Evolutionary conservation across 352 stramenopile species (phyloP).

Genomic region (Phytophthora citrophthora): DNA sequence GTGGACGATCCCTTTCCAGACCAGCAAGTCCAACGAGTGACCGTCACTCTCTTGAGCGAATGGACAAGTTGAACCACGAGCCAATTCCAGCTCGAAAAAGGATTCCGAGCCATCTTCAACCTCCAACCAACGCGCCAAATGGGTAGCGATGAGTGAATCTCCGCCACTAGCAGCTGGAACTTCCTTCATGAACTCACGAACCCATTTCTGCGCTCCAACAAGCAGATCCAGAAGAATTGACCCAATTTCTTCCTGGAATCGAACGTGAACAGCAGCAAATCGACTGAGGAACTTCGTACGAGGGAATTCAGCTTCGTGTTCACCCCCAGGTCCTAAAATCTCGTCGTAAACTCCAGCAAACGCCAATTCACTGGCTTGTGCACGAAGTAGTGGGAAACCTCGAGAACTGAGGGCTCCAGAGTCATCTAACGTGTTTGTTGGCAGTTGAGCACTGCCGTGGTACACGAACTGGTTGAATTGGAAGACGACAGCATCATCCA

Average conservation of each 20-base stretch:
- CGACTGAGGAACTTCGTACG: slow-evolving; percentile 29
- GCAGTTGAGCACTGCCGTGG: slow-evolving; percentile 38
- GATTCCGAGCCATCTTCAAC: slow-evolving; percentile 51
- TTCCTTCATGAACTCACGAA: slow-evolving; percentile 56
- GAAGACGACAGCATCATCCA: slow-evolving; percentile 56
- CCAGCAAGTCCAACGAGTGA: slow-evolving; percentile 45
- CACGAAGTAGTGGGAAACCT: slow-evolving; percentile 52
- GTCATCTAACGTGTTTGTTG: slow-evolving; percentile 42
- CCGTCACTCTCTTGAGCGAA: slow-evolving; percentile 22
- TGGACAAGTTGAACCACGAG: slow-evolving; percentile 17
- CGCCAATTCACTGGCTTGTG: slow-evolving; percentile 46
- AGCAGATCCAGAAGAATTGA: slow-evolving; percentile 47
- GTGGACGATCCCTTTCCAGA: slow-evolving; percentile 72
- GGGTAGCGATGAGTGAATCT: slow-evolving; percentile 19
- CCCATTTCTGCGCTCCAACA: slow-evolving; percentile 60
- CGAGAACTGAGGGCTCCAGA: slow-evolving; percentile 41
- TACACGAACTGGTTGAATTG: slow-evolving; percentile 77
- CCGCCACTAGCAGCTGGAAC: slow-evolving; percentile 45
- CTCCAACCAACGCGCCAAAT: slow-evolving; percentile 66
- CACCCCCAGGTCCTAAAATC: slow-evolving; percentile 28
- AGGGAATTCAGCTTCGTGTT: slow-evolving; percentile 20
- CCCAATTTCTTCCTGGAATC: slow-evolving; percentile 38
- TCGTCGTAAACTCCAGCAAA: slow-evolving; percentile 46
- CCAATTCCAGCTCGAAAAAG: slow-evolving; percentile 72
- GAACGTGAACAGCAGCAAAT: slow-evolving; percentile 26